These are phyloP conservation scores for Lachnellula hyalina DNA, from an alignment of 2,329 filamentous ascomycete species.

Conservation along the genomic window DNA sequence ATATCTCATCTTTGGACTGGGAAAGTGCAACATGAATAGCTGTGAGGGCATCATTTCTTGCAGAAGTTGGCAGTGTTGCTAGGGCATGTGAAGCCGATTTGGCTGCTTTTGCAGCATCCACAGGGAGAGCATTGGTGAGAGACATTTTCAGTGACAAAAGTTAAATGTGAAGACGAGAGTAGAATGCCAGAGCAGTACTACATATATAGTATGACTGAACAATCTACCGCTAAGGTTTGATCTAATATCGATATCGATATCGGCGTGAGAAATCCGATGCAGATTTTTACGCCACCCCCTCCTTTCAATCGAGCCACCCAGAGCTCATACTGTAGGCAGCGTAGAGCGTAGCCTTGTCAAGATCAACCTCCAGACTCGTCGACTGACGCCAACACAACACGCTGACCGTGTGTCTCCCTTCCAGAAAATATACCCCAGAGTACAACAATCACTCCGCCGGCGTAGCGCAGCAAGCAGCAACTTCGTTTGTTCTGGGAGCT, in stretches of 20 bases:
- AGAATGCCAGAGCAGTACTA: too few species aligned
- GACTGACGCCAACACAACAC: not conserved
- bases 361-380: not conserved
- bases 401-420: not conserved
- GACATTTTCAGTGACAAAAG: slow-evolving; percentile 56
- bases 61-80: slow-evolving; percentile 68
- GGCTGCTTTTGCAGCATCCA: slow-evolving; percentile 71
- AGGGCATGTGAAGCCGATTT: slow-evolving; percentile 78
- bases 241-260: not conserved
- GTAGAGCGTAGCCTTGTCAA: not conserved
- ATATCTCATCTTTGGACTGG: slow-evolving; percentile 65
- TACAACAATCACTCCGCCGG: too few species aligned
- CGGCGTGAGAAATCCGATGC: not conserved
- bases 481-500: too few species aligned
- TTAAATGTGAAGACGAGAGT: not conserved
- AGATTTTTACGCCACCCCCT: not conserved
- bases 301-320: not conserved
- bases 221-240: not conserved
- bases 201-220: too few species aligned
- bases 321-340: not conserved
- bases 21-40: slow-evolving; percentile 75
- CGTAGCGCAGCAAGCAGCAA: too few species aligned
- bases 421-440: too few species aligned
- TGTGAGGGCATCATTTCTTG: slow-evolving; percentile 79
- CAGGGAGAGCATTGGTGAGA: slow-evolving; percentile 76